A percentile compares a stretch with the other conserved stretches of the same genome.
Conservation (phyloP, 73 alveolate genomes). For the Paramecium octaurelia region DNA sequence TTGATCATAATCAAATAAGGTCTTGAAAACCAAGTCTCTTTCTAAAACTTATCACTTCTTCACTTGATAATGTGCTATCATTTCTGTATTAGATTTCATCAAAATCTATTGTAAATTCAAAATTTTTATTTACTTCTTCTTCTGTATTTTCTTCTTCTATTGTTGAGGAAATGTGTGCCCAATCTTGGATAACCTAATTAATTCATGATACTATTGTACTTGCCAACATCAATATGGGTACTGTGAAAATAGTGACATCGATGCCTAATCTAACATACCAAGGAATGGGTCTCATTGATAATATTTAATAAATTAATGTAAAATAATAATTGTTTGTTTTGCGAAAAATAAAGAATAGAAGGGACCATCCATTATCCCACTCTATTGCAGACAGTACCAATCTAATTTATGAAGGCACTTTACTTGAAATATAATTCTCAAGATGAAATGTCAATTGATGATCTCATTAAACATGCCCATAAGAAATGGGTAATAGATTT, state of each 20-base stretch:
- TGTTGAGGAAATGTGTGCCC: constrained; percentile 1
- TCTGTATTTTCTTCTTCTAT: constrained; percentile 43
- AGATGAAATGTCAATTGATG: background rate
- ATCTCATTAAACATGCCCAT: background rate
- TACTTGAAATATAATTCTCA: background rate
- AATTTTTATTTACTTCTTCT: constrained; percentile 1
- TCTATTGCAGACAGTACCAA: background rate
- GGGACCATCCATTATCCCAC: background rate
- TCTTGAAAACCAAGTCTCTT: constrained; percentile 1
- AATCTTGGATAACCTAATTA: constrained; percentile 27
- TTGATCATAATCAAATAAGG: background rate
- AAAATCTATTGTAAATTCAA: background rate
- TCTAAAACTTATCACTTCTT: background rate
- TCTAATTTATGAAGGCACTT: background rate
- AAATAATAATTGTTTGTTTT: constrained; percentile 22
- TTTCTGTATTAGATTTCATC: constrained; percentile 3
- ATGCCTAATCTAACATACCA: constrained; percentile 36
- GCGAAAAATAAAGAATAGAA: background rate
- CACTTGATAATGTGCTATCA: constrained; percentile 18
- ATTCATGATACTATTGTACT: background rate
- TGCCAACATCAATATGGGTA: background rate
- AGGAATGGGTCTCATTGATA: constrained; percentile 37
- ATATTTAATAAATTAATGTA: background rate
- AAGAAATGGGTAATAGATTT: constrained; percentile 11
- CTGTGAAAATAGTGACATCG: background rate